Evolutionary conservation across 495 filamentous ascomycete genomes (phyloP), one percentile per base, ranked within the genome.

Genomic region (Usnea hakonensis): DNA sequence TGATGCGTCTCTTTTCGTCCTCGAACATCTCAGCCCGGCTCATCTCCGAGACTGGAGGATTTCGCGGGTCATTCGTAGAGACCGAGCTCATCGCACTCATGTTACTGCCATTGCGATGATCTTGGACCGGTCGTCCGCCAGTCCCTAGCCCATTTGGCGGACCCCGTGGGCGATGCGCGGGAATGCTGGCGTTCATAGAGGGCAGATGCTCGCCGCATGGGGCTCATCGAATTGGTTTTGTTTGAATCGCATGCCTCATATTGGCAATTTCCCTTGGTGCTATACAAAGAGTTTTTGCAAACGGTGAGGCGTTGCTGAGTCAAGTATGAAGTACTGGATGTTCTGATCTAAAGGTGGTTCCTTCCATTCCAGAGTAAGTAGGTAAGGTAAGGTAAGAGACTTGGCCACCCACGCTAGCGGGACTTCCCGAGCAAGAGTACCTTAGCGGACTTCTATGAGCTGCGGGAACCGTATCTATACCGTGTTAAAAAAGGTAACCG

Each of bases 1-100:
- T 89, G 58, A 98, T 96, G 65, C 94, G 82, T 73, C 79, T 82
- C 82, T 96, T 96, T 78, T 97, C 94, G 67, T 97, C 91, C 73
- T 98, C 92, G 72, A 96, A 98, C 67, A 83, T 82, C 76, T 96
- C 90, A 11, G 93, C 93, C 72, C 90, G 86, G 59, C 78, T 88
- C 76, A 82, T 75, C 26, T 57, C 54, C 9, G 74, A 59, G 21
- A 63, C 69, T 50, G 67, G 26, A 38, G 37, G 21, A 44, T 46
- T 64, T 3, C 64, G 40, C 48, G 46, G 32, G 28, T 37, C 23
- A 32, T 36, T 32, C 16, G 43, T 10, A 13, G 64, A 48, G 26
- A 41, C 19, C 19, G 53, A 26, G 32, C 56, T 53, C 14, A 37
- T 36, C 5, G 14, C 38, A 36, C 57, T 37, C 16, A 46, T 9